Base-by-base conservation (phyloP, 257 asterid species). In the Scutellaria barbata region DNA sequence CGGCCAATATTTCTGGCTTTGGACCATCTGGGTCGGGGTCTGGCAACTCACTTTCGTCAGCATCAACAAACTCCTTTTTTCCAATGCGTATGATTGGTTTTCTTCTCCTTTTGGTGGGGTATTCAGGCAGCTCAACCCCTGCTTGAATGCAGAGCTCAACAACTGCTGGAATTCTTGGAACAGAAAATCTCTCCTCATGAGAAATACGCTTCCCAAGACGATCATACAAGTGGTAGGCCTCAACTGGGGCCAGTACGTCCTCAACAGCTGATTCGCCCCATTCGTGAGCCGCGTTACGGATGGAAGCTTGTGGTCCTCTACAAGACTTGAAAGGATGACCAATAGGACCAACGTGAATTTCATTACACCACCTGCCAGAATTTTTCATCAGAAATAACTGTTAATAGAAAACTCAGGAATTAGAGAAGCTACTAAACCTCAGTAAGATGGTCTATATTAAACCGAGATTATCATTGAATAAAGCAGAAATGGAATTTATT, bases 101-200 rank as follows among this genome's bases (percentile, higher is more conserved):
- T 79, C 99, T 85, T 80, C 98, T 86, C 80, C 97, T 83, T 76
- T 95, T 95, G 47, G 96, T 85, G 5, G 96, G 99, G 63, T 88
- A 95, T 55, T 87, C 96, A 0, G 92, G 94, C 55, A 89, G 74
- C 58, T 91, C 96, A 10, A 94, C 98, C 52, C 99, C 99, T 35
- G 95, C 96, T 82, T 94, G 97, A 71, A 94, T 86, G 81, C 99
- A 94, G 69, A 94, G 98, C 88, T 94, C 98, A 7, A 85, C 92
- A 12, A 95, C 74, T 41, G 98, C 95, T 6, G 97, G 96, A 16
- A 91, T 82, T 72, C 96, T 82, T 20, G 99, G 96, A 78, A 92
- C 52, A 0, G 96, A 82, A 71, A 91, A 94, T 77, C 98, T 81
- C 79, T 91, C 96, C 56, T 80, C 84, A 3, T 91, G 98, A 22